Evolutionary conservation across 2,329 filamentous ascomycete genomes (phyloP), one percentile per base, ranked within the genome.

Genomic region (Grosmannia clavigera): DNA sequence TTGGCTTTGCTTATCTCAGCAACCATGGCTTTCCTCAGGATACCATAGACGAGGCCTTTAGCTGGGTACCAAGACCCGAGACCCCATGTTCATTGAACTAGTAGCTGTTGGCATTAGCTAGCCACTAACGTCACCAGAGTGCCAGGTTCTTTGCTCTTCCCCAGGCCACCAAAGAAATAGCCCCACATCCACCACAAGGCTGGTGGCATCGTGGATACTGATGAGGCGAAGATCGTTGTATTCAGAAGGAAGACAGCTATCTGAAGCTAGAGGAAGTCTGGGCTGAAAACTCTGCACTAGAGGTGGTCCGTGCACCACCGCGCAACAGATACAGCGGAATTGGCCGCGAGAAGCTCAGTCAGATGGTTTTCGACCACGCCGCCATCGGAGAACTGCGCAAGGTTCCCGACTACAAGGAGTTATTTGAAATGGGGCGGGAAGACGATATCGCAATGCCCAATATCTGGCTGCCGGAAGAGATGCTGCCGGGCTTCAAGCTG

Each of bases 381-480:
- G 60, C 55, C 52, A 62, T 65, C 33, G 62, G 46, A 29, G 56
- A 65, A 38, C 57, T 63, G 31, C 58, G 61, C 55, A 65, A 67
- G 60, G 66, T 67, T 12, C 72, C 72, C 5, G 71, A 74, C 61
- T 69, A 70, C 35, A 74, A 74, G 62, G 74, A 76, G 65, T 72
- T 72, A 1, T 70, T 72, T 52, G 74, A 76, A 58, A 69, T 74
- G 19, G 74, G 74, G 4, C n/a, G 70, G 61, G 40, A 69, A 12
- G 63, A 66, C 3, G 69, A 73, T 52, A 63, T 65, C 2, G 64
- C 68, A 7, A 66, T 67, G 6, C 65, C 67, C 48, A 76, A 76
- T 64, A 72, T 75, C 58, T 77, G 74, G 74, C 64, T 69, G 0
- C 70, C 72, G 0, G 72, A 74, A 9, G 64, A 68, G 4, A 64